These are phyloP conservation scores for Botrytis hyacinthi DNA, from an alignment of 2,329 filamentous ascomycete species.

Conservation along the genomic window DNA sequence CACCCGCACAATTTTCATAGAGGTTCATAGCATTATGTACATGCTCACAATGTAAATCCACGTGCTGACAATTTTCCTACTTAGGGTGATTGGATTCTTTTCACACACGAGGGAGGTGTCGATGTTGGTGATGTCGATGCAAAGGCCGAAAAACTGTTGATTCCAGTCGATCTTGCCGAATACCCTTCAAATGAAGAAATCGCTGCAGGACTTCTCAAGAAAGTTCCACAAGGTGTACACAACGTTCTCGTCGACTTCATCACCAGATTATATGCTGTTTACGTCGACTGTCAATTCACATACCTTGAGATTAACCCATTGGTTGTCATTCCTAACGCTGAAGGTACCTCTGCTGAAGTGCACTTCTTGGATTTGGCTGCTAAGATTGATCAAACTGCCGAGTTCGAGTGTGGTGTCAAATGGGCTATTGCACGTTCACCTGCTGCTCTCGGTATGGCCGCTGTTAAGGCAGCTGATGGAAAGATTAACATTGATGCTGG, in stretches of 20 bases:
- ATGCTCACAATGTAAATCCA: background rate
- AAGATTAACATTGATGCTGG: constrained; percentile 95
- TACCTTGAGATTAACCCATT: constrained; percentile 99
- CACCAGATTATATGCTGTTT: constrained; percentile 95
- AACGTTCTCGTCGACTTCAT: constrained; percentile 99
- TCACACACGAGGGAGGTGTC: constrained; percentile 99
- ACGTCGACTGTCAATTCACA: constrained; percentile 99
- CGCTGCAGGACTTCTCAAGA: constrained; percentile 77
- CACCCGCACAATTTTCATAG: constrained; percentile 23
- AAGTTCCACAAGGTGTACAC: constrained; percentile 93
- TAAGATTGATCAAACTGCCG: constrained; percentile 98
- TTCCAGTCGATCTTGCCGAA: constrained; percentile 90
- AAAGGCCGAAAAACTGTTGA: constrained; percentile 97
- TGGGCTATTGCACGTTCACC: constrained; percentile 96
- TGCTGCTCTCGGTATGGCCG: constrained; percentile 79
- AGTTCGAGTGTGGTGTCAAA: constrained; percentile 99
- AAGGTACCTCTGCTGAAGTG: constrained; percentile 88
- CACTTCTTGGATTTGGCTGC: constrained; percentile 98
- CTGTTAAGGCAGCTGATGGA: constrained; percentile 58
- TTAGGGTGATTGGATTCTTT: constrained; percentile 99
- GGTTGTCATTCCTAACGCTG: constrained; percentile 92
- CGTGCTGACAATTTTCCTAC: constrained; percentile 30
- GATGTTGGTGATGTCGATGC: constrained; percentile 98
- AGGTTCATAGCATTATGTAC: constrained; percentile 21
- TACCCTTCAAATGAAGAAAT: constrained; percentile 97